Percentiles rank a stretch among this genome's conserved stretches.
phyloP scores from a whole-genome alignment of 495 filamentous ascomycete species.

The Penicillium samsonianum region DNA sequence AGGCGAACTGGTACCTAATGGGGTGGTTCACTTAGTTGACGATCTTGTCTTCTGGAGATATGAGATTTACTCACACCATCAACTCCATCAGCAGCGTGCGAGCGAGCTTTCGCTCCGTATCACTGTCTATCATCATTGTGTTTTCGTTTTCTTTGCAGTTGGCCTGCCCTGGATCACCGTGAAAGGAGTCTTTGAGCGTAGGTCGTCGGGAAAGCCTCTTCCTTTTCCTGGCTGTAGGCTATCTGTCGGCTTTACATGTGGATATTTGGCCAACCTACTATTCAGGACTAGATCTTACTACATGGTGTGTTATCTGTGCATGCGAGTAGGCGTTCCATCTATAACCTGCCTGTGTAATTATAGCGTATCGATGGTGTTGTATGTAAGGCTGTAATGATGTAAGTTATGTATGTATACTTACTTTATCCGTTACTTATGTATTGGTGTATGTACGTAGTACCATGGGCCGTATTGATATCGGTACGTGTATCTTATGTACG shows the following conservation, averaged over 20 bases:
- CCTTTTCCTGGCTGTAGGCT: not conserved
- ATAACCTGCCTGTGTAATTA: not conserved
- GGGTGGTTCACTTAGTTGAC: not conserved
- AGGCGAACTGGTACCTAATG: conserved; percentile 1
- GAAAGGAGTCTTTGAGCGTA: not conserved
- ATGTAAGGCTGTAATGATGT: not conserved
- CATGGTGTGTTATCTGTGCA: no score
- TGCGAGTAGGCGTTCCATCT: not conserved
- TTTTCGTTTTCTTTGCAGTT: not conserved
- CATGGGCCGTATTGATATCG: no score
- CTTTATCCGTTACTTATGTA: no score
- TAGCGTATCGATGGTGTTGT: not conserved
- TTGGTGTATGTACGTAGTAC: no score
- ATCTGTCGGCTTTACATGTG: conserved; percentile 2
- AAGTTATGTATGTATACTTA: no score
- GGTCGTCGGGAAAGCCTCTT: conserved; percentile 2
- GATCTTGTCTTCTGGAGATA: not conserved
- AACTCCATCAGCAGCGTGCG: conserved; percentile 3
- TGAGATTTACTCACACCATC: not conserved
- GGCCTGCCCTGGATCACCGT: not conserved
- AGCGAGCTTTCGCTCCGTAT: conserved; percentile 5
- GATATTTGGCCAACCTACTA: not conserved
- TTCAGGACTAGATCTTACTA: not conserved
- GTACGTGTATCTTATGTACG: no score
- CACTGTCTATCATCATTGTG: not conserved